phyloP scores from a whole-genome alignment of 1,284 basidiomycete species.

The Pascua sp. region DNA sequence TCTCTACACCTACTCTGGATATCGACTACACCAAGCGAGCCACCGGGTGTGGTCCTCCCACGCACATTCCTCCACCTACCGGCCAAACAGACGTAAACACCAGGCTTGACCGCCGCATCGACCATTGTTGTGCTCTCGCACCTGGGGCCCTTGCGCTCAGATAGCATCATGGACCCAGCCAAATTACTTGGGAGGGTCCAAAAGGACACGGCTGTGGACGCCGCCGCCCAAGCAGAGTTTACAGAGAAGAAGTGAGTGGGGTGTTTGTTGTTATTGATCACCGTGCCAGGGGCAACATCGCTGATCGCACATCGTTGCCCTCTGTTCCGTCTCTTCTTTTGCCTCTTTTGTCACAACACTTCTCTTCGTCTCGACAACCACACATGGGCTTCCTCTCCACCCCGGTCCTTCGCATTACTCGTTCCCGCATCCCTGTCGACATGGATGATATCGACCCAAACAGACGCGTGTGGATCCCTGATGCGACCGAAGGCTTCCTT shows the following conservation, averaged over 20 bases:
- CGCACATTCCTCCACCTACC: background rate
- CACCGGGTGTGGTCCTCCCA: background rate
- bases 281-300: background rate
- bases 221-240: slow-evolving; percentile 89
- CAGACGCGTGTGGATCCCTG: slow-evolving; percentile 49
- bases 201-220: slow-evolving; percentile 49
- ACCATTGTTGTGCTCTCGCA: background rate
- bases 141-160: slow-evolving; percentile 8
- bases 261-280: slow-evolving; percentile 6
- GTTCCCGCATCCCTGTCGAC: background rate
- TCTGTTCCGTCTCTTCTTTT: slow-evolving; percentile 1
- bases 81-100: background rate
- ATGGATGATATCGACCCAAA: slow-evolving; percentile 2
- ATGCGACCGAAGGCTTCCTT: slow-evolving; percentile 42
- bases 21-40: background rate
- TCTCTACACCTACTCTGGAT: background rate
- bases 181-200: slow-evolving; percentile 31
- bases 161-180: slow-evolving; percentile 35
- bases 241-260: slow-evolving; percentile 75
- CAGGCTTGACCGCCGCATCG: background rate
- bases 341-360: background rate
- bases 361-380: too few species aligned
- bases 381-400: too few species aligned
- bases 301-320: background rate
- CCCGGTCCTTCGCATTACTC: too few species aligned